These are phyloP conservation scores for Mycena citricolor DNA, from an alignment of 1,284 basidiomycete genomes.

Conservation along the genomic window DNA sequence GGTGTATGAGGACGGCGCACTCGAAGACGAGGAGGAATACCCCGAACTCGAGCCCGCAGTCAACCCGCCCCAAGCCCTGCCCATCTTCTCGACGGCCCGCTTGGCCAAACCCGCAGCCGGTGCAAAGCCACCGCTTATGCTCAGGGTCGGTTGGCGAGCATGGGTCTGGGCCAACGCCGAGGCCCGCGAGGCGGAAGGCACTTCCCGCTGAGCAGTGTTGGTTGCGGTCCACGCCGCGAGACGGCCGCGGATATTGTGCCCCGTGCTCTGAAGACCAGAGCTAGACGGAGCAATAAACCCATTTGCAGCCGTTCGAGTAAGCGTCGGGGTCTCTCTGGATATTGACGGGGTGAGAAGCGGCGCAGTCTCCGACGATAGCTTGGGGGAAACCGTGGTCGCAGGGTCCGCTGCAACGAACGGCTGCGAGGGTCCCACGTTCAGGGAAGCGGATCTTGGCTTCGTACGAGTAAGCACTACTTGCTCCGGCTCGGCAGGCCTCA, in stretches of 20 bases:
- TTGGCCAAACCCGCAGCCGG: conserved; percentile 73
- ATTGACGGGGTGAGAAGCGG: conserved; percentile 27
- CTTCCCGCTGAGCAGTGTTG: conserved; percentile 21
- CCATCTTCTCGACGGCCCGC: conserved; percentile 73
- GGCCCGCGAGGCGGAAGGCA: conserved; percentile 4
- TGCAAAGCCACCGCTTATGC: conserved; percentile 62
- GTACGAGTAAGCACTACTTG: conserved; percentile 37
- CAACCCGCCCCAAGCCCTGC: conserved; percentile 57
- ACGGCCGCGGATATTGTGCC: conserved; percentile 47
- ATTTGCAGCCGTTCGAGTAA: conserved; percentile 41
- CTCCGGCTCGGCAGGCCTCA: too few relatives aligned
- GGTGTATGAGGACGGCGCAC: conserved; percentile 31
- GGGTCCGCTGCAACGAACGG: conserved; percentile 9
- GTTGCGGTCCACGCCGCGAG: conserved; percentile 51
- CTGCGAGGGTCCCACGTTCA: conserved; percentile 44
- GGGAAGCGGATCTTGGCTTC: conserved; percentile 63
- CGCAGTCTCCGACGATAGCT: conserved; percentile 22
- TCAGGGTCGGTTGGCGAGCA: conserved; percentile 65
- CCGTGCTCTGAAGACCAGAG: conserved; percentile 36
- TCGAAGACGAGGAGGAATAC: conserved; percentile 41
- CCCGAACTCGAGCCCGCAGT: conserved; percentile 42
- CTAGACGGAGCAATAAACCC: conserved; percentile 43
- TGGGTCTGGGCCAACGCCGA: conserved; percentile 28
- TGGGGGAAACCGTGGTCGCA: conserved; percentile 25
- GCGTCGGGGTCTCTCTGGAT: conserved; percentile 37